Conservation (phyloP, 306 rosid species). For the Clitoria ternatea region DNA sequence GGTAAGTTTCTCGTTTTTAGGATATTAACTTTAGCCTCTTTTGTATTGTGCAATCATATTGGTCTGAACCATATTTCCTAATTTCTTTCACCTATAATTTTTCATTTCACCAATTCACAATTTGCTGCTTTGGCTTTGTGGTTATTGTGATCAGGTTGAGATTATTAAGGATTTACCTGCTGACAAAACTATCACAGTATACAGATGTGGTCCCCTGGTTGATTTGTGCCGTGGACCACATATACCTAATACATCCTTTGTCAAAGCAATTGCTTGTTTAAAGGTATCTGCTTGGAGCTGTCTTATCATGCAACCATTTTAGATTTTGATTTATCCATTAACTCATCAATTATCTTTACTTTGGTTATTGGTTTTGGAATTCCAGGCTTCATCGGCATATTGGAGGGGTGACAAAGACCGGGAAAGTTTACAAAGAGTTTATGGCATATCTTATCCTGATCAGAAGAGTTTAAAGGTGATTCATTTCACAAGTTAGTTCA, state of each 20-base stretch:
- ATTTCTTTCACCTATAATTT: constrained; percentile 3
- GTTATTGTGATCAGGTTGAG: constrained; percentile 60
- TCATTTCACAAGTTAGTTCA: background rate
- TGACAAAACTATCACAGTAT: constrained; percentile 91
- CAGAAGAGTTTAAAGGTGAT: constrained; percentile 81
- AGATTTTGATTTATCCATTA: background rate
- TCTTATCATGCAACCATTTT: background rate
- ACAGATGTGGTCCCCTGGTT: constrained; percentile 93
- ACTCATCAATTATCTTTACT: background rate
- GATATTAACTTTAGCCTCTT: background rate
- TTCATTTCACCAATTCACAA: constrained; percentile 1
- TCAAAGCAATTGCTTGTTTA: constrained; percentile 83
- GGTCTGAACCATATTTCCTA: constrained; percentile 4
- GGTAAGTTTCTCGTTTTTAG: background rate
- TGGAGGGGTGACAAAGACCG: constrained; percentile 94
- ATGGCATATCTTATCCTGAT: constrained; percentile 97
- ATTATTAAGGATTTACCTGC: constrained; percentile 90
- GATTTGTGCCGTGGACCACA: constrained; percentile 98
- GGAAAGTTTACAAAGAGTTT: constrained; percentile 93
- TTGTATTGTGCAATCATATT: background rate
- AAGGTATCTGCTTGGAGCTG: constrained; percentile 51
- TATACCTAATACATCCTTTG: constrained; percentile 95
- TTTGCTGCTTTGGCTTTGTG: background rate
- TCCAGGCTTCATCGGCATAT: constrained; percentile 95
- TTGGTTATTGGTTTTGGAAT: constrained; percentile 28